These are phyloP conservation scores for Chaetomidium leptoderma DNA, from an alignment of 495 filamentous ascomycete genomes.

Conservation along the genomic window DNA sequence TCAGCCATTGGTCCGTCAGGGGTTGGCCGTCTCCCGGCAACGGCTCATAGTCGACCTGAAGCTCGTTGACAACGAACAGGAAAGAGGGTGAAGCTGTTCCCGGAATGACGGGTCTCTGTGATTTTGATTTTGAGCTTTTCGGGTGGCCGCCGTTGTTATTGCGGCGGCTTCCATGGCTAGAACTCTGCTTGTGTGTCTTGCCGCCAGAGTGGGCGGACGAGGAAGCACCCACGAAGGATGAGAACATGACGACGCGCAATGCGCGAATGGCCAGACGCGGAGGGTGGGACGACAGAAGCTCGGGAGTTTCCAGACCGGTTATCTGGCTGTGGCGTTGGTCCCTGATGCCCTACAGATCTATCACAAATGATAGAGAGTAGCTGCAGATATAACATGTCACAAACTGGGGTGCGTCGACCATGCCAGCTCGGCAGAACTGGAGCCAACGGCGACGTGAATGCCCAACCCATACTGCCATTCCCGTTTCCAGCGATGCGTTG, in stretches of 20 bases:
- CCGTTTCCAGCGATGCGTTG: not conserved
- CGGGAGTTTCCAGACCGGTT: not conserved
- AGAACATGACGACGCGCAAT: not conserved
- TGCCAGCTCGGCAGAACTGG: not conserved
- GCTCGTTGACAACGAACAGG: slow-evolving; percentile 37
- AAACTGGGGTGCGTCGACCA: not conserved
- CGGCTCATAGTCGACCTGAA: slow-evolving; percentile 19
- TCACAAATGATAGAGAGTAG: slow-evolving; percentile 25
- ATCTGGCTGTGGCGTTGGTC: slow-evolving; percentile 4
- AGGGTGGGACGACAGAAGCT: not conserved
- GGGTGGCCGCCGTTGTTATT: slow-evolving; percentile 1
- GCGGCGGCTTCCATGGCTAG: not conserved
- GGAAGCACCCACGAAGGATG: not conserved
- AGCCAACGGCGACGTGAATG: not conserved
- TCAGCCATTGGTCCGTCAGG: slow-evolving; percentile 26
- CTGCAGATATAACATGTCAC: slow-evolving; percentile 12
- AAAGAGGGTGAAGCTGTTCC: slow-evolving; percentile 13
- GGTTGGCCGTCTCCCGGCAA: not conserved
- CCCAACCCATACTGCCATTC: not conserved
- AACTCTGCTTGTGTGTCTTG: not conserved
- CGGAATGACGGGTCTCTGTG: not conserved
- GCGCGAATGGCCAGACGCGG: not conserved
- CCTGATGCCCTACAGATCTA: slow-evolving; percentile 8
- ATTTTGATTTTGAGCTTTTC: not conserved
- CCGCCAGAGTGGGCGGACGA: not conserved